phyloP scores from a whole-genome alignment of 2,329 filamentous ascomycete genomes.

The Colletotrichum phormii region DNA sequence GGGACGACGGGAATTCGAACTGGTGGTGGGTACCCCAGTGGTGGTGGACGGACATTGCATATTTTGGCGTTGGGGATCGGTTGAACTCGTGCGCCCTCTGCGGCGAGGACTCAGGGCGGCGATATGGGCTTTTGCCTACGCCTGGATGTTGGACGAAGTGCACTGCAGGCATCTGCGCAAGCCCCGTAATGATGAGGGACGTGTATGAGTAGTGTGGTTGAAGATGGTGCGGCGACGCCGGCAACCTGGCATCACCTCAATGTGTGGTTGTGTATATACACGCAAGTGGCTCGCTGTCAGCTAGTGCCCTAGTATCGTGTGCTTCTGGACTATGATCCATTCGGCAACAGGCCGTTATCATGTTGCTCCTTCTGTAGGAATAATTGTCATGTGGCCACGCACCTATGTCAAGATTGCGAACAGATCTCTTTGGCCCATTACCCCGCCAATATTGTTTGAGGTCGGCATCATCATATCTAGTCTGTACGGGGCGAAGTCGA shows the following conservation, averaged over 20 bases:
- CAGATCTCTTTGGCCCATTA: too few relatives aligned
- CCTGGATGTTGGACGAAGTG: background rate
- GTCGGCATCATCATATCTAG: too few relatives aligned
- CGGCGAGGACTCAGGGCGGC: background rate
- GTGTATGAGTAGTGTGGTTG: conserved; percentile 20
- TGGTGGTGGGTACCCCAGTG: conserved; percentile 17
- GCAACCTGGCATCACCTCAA: background rate
- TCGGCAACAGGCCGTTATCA: background rate
- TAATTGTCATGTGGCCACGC: background rate
- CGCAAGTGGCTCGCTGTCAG: background rate
- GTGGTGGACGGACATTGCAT: conserved; percentile 35
- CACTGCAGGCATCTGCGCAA: background rate
- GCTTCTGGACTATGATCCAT: background rate
- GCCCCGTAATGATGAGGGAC: conserved; percentile 21
- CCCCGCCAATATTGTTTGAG: too few relatives aligned
- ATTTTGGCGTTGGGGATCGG: conserved; percentile 31
- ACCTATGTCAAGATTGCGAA: too few relatives aligned
- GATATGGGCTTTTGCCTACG: background rate
- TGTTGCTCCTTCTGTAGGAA: background rate
- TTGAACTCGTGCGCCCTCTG: conserved; percentile 9
- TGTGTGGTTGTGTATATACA: background rate
- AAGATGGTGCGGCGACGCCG: background rate
- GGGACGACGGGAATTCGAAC: conserved; percentile 11
- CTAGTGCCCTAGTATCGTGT: background rate
- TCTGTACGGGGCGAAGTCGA: too few relatives aligned